These are phyloP conservation scores for Allium fistulosum DNA, from an alignment of 106 monocot species.

Conservation along the genomic window DNA sequence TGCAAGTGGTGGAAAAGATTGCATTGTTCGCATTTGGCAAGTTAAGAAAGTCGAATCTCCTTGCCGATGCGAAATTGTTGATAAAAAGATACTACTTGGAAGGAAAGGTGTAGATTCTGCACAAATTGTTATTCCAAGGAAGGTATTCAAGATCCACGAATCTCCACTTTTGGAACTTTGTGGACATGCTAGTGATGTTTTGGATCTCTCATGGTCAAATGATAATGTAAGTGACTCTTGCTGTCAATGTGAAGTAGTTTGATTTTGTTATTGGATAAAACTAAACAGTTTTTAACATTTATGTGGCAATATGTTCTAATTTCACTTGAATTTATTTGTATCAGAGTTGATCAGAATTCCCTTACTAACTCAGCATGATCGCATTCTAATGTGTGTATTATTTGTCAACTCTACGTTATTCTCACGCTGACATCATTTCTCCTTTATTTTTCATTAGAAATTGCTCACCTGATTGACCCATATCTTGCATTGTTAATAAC, in stretches of 20 bases:
- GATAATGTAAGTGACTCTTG: constrained; percentile 50
- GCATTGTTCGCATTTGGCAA: constrained; percentile 63
- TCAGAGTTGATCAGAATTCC: too few species aligned
- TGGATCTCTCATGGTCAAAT: constrained; percentile 78
- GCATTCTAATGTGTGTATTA: too few species aligned
- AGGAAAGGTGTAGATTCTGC: constrained; percentile 16
- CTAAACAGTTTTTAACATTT: too few species aligned
- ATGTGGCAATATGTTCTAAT: too few species aligned
- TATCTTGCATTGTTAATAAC: too few species aligned
- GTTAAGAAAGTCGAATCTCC: constrained; percentile 44
- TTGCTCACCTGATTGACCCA: too few species aligned
- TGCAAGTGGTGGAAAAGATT: constrained; percentile 84
- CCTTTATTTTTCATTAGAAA: too few species aligned
- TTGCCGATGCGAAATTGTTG: constrained; percentile 12
- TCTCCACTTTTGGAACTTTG: constrained; percentile 49
- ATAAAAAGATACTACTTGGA: constrained; percentile 18
- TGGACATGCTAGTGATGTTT: constrained; percentile 59
- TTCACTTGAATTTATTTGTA: too few species aligned
- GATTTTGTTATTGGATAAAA: too few species aligned
- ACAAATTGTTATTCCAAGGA: constrained; percentile 51
- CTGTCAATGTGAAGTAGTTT: neutral
- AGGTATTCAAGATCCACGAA: constrained; percentile 48
- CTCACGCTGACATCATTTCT: too few species aligned
- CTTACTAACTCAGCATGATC: too few species aligned
- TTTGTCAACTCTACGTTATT: too few species aligned